Evolutionary conservation across 2,329 filamentous ascomycete genomes (phyloP).

Genomic region (Clonostachys rosea): DNA sequence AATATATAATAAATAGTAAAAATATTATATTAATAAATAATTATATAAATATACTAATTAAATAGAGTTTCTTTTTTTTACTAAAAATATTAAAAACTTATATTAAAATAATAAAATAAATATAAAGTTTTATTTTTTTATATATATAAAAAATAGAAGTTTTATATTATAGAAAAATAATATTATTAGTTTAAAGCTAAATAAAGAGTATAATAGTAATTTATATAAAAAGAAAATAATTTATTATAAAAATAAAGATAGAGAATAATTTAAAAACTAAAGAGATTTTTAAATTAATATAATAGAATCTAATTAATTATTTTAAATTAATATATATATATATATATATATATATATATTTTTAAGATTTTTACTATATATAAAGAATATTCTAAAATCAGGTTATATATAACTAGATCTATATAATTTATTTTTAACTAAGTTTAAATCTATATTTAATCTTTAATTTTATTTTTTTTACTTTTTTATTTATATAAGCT

Average conservation of each 20-base stretch:
- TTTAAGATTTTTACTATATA: too few species aligned
- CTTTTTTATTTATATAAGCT: too few species aligned
- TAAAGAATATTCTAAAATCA: too few species aligned
- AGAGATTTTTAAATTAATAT: neutral
- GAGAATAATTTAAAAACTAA: neutral
- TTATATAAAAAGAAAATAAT: neutral
- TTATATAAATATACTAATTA: too few species aligned
- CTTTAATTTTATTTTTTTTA: too few species aligned
- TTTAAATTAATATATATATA: neutral
- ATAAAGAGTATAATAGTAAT: neutral
- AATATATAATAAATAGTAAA: too few species aligned
- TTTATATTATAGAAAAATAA: neutral
- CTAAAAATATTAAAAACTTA: neutral
- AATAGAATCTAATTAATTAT: neutral
- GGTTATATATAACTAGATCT: too few species aligned
- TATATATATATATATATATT: too few species aligned
- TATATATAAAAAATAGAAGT: neutral
- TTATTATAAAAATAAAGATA: neutral
- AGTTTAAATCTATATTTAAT: too few species aligned
- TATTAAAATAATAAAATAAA: neutral
- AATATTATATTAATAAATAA: too few species aligned
- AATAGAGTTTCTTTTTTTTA: too few species aligned
- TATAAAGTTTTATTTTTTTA: neutral
- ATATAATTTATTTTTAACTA: too few species aligned
- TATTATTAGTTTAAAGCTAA: neutral